A percentile compares a stretch with the other conserved stretches of the same genome.
phyloP scores from a whole-genome alignment of 2,329 filamentous ascomycete genomes.

The Mycocentrospora acerina region DNA sequence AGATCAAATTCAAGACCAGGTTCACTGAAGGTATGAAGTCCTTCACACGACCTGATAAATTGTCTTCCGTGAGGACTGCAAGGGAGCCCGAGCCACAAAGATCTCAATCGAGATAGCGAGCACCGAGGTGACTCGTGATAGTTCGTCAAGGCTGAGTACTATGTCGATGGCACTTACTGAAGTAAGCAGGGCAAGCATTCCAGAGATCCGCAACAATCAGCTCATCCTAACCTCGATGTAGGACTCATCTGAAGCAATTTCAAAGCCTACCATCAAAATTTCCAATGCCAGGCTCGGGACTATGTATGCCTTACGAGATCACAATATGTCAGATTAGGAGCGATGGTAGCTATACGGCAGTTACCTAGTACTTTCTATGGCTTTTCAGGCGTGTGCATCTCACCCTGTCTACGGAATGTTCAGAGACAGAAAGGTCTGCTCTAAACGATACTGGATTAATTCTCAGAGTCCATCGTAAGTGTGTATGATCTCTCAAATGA shows the following conservation, averaged over 20 bases:
- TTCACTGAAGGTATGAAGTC: background rate
- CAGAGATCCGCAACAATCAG: background rate
- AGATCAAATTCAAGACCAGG: constrained; percentile 3
- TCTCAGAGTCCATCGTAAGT: constrained; percentile 12
- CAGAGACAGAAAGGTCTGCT: background rate
- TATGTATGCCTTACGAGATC: constrained; percentile 7
- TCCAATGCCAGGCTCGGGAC: constrained; percentile 11
- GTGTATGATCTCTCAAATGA: too few relatives aligned
- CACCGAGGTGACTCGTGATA: too few relatives aligned
- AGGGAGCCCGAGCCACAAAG: too few relatives aligned
- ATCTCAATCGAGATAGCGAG: background rate
- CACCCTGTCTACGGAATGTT: constrained; percentile 17
- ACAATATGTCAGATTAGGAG: constrained; percentile 9
- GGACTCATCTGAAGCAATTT: background rate
- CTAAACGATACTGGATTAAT: constrained; percentile 8
- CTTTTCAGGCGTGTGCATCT: constrained; percentile 14
- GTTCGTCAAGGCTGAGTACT: background rate
- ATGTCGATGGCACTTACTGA: constrained; percentile 1
- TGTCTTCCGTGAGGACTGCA: background rate
- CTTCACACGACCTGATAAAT: background rate
- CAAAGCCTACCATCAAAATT: constrained; percentile 1
- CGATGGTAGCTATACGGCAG: constrained; percentile 22
- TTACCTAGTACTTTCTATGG: constrained; percentile 17
- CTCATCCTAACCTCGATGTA: background rate
- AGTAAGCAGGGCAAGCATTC: background rate